phyloP scores from a whole-genome alignment of 148 eudicot genomes.

The Fagopyrum tataricum region DNA sequence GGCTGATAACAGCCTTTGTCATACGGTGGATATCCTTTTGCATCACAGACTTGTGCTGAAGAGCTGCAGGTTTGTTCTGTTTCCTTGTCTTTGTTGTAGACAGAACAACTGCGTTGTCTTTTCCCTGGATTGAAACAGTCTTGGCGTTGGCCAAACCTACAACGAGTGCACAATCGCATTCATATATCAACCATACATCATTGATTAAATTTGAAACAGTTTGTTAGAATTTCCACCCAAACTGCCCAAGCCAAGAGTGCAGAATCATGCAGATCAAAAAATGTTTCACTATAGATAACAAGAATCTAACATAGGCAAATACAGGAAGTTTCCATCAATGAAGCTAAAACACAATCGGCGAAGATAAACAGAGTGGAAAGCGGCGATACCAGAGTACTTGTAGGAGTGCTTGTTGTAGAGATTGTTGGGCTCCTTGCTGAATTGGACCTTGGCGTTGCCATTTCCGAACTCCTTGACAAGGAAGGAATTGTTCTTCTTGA shows the following conservation, averaged over 20 bases:
- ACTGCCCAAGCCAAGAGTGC: neutral
- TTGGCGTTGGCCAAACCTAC: slow-evolving; percentile 89
- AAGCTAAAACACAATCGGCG: neutral
- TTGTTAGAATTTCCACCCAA: neutral
- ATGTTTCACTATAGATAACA: neutral
- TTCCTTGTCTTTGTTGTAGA: slow-evolving; percentile 85
- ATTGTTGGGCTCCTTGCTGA: slow-evolving; percentile 82
- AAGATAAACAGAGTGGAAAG: neutral
- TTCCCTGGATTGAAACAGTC: slow-evolving; percentile 83
- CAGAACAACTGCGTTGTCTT: slow-evolving; percentile 59
- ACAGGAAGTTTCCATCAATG: neutral
- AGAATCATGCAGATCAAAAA: too few relatives aligned
- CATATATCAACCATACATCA: neutral
- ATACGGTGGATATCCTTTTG: slow-evolving; percentile 78
- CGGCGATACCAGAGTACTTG: slow-evolving; percentile 70
- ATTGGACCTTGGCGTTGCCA: slow-evolving; percentile 57
- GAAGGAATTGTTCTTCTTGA: slow-evolving; percentile 84
- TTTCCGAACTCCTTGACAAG: slow-evolving; percentile 88
- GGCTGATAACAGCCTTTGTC: slow-evolving; percentile 86
- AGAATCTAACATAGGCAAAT: neutral
- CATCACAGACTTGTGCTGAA: slow-evolving; percentile 77
- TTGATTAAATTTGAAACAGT: neutral
- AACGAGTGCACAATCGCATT: neutral
- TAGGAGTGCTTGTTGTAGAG: slow-evolving; percentile 78
- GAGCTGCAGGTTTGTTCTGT: slow-evolving; percentile 65